Conservation (phyloP, 2,329 filamentous ascomycete genomes). For the Aspergillus oerlinghausenensis region DNA sequence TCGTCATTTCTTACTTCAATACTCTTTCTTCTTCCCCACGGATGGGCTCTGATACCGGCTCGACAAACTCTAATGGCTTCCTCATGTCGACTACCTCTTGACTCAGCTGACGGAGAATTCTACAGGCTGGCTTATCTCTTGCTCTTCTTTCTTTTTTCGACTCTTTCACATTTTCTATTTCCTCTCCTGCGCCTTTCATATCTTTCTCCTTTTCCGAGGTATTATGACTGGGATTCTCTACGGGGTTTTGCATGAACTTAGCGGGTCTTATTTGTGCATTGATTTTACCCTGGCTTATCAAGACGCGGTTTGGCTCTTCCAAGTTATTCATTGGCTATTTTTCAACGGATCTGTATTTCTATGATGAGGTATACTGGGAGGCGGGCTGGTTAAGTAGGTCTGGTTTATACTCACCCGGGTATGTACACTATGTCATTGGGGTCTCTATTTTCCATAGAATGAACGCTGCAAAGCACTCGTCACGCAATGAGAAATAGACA, state of each 20-base stretch:
- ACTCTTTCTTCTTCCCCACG: background rate
- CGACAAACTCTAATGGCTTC: background rate
- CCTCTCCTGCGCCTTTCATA: background rate
- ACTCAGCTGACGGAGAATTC: background rate
- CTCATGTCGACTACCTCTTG: conserved; percentile 1
- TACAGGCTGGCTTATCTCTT: background rate
- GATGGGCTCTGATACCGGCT: background rate
- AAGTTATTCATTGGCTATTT: background rate
- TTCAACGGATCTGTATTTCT: background rate
- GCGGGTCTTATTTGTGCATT: background rate
- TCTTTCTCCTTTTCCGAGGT: background rate
- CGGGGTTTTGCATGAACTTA: background rate
- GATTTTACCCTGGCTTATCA: background rate
- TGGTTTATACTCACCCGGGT: background rate
- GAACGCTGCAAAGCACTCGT: background rate
- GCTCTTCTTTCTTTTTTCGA: background rate
- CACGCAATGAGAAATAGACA: background rate
- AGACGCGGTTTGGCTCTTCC: background rate
- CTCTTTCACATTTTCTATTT: background rate
- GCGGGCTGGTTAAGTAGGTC: background rate
- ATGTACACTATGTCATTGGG: background rate
- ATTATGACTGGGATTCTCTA: background rate
- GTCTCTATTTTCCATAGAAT: background rate
- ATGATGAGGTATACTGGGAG: background rate
- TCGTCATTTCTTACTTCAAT: conserved; percentile 4